Evolutionary conservation across 371 early-diverging fungal species (phyloP).

Genomic region (Mortierella sp.): DNA sequence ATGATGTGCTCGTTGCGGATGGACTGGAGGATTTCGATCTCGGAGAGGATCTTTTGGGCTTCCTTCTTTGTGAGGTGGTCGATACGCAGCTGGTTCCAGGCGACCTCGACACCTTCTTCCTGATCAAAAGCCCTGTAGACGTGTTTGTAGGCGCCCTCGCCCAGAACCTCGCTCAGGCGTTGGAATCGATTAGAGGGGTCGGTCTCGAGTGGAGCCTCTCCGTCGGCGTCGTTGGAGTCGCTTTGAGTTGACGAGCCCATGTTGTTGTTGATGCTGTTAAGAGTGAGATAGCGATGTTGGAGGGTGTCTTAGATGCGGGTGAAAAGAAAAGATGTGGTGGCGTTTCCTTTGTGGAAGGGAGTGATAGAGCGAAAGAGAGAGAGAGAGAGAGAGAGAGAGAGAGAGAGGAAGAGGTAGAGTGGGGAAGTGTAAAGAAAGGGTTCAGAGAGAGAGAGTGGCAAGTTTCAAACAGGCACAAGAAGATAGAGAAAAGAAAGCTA

Average conservation of each 20-base stretch:
- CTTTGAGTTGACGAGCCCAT: constrained; percentile 52
- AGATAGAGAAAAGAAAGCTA: not conserved
- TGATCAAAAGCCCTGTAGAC: constrained; percentile 92
- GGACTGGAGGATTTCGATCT: constrained; percentile 79
- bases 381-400: not conserved
- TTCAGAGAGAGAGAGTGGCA: not conserved
- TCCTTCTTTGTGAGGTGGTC: constrained; percentile 71
- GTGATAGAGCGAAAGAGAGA: not conserved
- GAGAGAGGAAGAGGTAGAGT: not conserved
- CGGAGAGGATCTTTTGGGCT: constrained; percentile 68
- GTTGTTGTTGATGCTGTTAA: constrained; percentile 16
- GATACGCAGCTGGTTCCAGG: constrained; percentile 89
- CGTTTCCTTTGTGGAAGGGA: not conserved
- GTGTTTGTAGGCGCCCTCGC: constrained; percentile 90
- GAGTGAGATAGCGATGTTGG: constrained; percentile 2
- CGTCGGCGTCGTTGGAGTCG: constrained; percentile 55
- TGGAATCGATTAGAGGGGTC: constrained; percentile 82
- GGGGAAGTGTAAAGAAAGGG: not conserved
- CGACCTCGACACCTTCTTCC: constrained; percentile 93
- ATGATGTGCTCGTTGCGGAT: constrained; percentile 92
- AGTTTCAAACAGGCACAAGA: constrained; percentile 3
- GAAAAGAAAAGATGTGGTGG: constrained; percentile 8
- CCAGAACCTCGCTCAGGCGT: constrained; percentile 75
- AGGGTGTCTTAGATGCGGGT: not conserved
- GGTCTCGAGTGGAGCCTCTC: constrained; percentile 68